Base-by-base conservation (phyloP, 2,329 filamentous ascomycete genomes). In the Myriangium duriaei region DNA sequence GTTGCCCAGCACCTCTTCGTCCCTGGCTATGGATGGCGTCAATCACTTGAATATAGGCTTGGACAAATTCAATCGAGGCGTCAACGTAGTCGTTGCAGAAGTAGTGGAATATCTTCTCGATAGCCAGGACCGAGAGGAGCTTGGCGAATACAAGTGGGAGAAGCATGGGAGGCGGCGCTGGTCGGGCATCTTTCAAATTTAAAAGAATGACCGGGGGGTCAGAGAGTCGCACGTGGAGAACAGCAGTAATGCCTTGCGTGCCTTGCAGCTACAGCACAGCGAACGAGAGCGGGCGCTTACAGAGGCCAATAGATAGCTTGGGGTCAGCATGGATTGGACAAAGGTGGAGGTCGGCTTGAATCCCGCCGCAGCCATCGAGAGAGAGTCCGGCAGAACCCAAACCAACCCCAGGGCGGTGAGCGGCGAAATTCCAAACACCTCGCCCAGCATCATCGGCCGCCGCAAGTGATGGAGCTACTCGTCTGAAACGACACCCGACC, bases 1-100 rank as follows among this genome's bases (percentile, higher is more conserved):
- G 30, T 10, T 40, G 46, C 37, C 40, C 44, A 40, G 46, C 41
- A 34, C 35, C 13, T 21, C 38, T 12, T 31, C 37, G 24, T 18
- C 46, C 32, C 32, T 43, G 42, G 35, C 37, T 39, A 19, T 51
- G 47, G 39, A 50, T 41, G 16, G 49, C 40, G 28, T 51, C 51
- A 12, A 49, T 34, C 32, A 52, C 35, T 18, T 49, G 45, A n/a
- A 55, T 43, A 33, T 52, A 52, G 15, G 48, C 46, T 41, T 47
- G 41, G 11, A 41, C 44, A 14, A 51, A 48, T 33, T 53, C 51
- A 10, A 49, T 42, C 18, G 53, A 34, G 32, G 49, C 47, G 24
- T 49, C 45, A 13, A 48, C 37, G 42, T 54, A 53, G 30, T 45
- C 43, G 18, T 37, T 46, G 34, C 46, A 42, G 34, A 44, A 37